These are phyloP conservation scores for Septoria linicola DNA, from an alignment of 2,329 filamentous ascomycete genomes.

Conservation along the genomic window DNA sequence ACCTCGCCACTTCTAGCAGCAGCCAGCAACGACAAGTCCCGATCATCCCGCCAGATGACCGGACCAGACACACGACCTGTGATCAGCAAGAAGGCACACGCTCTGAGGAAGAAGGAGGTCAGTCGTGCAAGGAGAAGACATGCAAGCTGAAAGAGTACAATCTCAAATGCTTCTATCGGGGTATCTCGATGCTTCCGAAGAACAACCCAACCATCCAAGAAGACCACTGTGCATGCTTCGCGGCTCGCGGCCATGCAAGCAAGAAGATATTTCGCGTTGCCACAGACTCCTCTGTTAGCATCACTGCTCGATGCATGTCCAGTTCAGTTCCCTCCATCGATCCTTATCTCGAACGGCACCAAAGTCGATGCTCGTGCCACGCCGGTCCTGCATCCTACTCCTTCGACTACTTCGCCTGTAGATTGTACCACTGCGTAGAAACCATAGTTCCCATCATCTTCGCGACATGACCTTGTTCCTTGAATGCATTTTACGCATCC, in stretches of 20 bases:
- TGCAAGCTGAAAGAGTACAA: background rate
- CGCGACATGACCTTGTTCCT: slow-evolving; percentile 3
- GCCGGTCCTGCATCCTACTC: background rate
- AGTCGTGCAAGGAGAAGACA: background rate
- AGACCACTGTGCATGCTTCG: background rate
- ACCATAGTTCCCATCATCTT: slow-evolving; percentile 6
- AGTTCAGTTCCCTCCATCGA: too few species aligned
- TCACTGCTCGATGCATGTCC: too few species aligned
- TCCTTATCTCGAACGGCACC: background rate
- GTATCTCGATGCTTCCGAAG: slow-evolving; percentile 1
- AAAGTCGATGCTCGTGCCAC: too few species aligned
- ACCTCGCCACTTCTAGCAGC: too few species aligned
- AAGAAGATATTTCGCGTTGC: background rate
- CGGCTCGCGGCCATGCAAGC: background rate
- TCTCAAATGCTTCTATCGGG: background rate
- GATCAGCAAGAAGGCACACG: too few species aligned
- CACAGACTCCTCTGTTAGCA: too few species aligned
- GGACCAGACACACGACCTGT: too few species aligned
- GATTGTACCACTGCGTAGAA: background rate
- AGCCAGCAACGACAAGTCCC: too few species aligned
- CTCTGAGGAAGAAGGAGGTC: too few species aligned
- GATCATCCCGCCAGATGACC: too few species aligned
- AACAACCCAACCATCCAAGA: background rate
- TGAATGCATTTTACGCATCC: slow-evolving; percentile 21
- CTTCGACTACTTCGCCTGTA: background rate